Conservation (phyloP, 2,329 filamentous ascomycete genomes). For the Colletotrichum sp. region DNA sequence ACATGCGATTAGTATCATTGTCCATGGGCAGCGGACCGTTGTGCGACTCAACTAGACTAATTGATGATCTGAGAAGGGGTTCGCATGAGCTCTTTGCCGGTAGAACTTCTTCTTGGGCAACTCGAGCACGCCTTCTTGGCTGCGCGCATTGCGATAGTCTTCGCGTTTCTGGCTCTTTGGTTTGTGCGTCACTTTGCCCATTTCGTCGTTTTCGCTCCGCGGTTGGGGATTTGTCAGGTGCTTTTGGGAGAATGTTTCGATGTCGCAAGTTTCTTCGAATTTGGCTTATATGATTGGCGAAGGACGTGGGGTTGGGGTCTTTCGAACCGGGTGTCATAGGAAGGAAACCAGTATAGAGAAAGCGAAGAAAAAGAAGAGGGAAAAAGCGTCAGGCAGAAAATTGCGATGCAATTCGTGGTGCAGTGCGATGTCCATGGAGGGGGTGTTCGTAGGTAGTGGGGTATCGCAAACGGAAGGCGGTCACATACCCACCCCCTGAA, state of each 20-base stretch:
- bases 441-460: not conserved
- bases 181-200: conserved; percentile 42
- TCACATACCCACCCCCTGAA: not conserved
- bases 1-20: not conserved
- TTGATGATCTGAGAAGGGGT: conserved; percentile 95
- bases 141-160: conserved; percentile 63
- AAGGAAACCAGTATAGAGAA: not conserved
- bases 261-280: not conserved
- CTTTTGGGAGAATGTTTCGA: not conserved
- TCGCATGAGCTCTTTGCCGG: conserved; percentile 93
- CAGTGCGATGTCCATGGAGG: not conserved
- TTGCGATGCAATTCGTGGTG: not conserved
- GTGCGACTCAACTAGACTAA: conserved; percentile 73
- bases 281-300: not conserved
- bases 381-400: not conserved
- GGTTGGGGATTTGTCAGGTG: not conserved
- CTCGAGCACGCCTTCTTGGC: conserved; percentile 58
- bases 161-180: conserved; percentile 71
- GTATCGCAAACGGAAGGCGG: conserved; percentile 16
- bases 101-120: conserved; percentile 96
- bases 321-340: not conserved
- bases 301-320: not conserved
- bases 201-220: conserved; percentile 24
- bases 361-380: not conserved
- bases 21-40: not conserved